phyloP scores from a whole-genome alignment of 148 eudicot species.

The Amaranthus cruentus region DNA sequence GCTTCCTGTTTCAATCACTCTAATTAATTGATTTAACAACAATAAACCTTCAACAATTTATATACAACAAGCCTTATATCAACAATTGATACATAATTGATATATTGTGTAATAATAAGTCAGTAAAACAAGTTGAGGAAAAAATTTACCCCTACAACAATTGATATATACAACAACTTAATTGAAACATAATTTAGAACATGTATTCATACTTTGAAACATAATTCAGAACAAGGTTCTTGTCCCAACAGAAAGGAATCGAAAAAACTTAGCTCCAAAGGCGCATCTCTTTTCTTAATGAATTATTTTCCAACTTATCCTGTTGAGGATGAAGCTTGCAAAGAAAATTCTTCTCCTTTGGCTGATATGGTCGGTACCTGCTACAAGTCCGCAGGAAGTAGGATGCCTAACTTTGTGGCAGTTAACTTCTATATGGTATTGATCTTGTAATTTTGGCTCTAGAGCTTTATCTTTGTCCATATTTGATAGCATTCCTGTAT shows the following conservation, averaged over 20 bases:
- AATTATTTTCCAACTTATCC: slow-evolving; percentile 83
- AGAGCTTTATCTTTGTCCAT: slow-evolving; percentile 11
- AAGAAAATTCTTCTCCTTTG: slow-evolving; percentile 77
- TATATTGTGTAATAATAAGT: too few relatives aligned
- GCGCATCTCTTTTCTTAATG: slow-evolving; percentile 72
- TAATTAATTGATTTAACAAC: too few relatives aligned
- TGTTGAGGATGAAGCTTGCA: slow-evolving; percentile 77
- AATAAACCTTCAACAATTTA: too few relatives aligned
- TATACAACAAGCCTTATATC: too few relatives aligned
- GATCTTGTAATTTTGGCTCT: neutral
- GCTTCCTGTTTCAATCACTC: too few relatives aligned
- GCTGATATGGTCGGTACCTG: slow-evolving; percentile 74
- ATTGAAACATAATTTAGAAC: too few relatives aligned
- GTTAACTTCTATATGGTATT: slow-evolving; percentile 96
- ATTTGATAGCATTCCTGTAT: neutral
- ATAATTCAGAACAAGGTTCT: slow-evolving; percentile 39
- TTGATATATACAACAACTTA: too few relatives aligned
- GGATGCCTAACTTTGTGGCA: slow-evolving; percentile 84
- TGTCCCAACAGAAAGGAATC: slow-evolving; percentile 92
- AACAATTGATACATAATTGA: too few relatives aligned
- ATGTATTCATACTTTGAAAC: too few relatives aligned
- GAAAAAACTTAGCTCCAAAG: slow-evolving; percentile 57
- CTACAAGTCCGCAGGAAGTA: slow-evolving; percentile 67
- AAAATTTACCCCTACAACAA: too few relatives aligned
- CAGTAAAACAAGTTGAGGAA: too few relatives aligned